Evolutionary conservation across 73 alveolate species (phyloP), one percentile per base, ranked within the genome.

Genomic region (Paramecium primaurelia): DNA sequence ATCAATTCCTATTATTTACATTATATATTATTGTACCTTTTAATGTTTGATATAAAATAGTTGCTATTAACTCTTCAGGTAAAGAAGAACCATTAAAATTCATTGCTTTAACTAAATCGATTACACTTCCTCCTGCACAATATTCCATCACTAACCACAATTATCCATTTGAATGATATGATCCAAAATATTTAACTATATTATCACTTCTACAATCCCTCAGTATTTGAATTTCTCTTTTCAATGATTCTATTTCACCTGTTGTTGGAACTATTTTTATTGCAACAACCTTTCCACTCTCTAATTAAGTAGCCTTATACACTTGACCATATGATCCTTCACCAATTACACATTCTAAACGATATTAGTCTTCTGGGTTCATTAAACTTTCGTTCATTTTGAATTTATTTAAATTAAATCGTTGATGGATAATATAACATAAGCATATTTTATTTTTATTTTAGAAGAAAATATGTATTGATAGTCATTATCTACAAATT

Each of bases 261-360:
- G 77, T 92, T n/a, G 88, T 86, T 28, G 95, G 91, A 47, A 98
- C 97, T 25, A 97, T 95, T 88, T 98, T 98, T 22, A 98, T 96
- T 2, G 99, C 99, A 69, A 96, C 98, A 44, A 95, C 95, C 73
- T 96, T 95, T 12, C 98, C 98, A 20, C 96, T 95, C 64, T 93
- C 93, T 59, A 94, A 95, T 84, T 97, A 95, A 42, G 97, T 87
- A 0, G 99, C 99, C 92, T 98, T 97, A 91, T 87, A 98, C 12
- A 98, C 99, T 54, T 94, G 75, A 40, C 99, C 99, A 92, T 96
- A 98, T 88, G 96, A 96, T 28, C 99, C 99, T 93, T 97, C 98
- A 16, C 99, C 99, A 37, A 96, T 93, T 71, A 88, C 84, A 42
- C 95, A 97, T 58, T 96, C 95, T 54, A 97, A 64, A 77, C 96